Conservation (phyloP, 1,284 basidiomycete species). For the Puccinia sorghi region DNA sequence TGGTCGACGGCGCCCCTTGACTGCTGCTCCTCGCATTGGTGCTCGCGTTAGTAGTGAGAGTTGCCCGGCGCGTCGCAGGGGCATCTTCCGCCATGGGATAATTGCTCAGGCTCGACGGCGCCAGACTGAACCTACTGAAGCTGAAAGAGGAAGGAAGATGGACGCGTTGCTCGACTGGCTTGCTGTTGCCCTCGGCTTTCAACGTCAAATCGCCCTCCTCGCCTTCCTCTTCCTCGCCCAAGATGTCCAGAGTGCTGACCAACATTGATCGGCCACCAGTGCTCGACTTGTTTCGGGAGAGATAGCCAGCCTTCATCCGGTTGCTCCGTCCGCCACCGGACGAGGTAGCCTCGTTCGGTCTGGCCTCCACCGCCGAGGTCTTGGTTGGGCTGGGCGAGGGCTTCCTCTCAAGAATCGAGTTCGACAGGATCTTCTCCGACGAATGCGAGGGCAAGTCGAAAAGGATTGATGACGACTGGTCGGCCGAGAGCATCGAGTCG, state of each 20-base stretch:
- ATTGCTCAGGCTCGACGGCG: background rate
- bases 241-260: slow-evolving; percentile 30
- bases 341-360: slow-evolving; percentile 1
- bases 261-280: background rate
- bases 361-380: background rate
- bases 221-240: slow-evolving; percentile 44
- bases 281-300: slow-evolving; percentile 6
- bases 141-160: slow-evolving; percentile 2
- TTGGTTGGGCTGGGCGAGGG: background rate
- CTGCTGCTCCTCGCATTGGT: background rate
- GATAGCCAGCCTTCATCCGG: slow-evolving; percentile 36
- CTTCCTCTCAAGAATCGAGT: background rate
- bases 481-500: slow-evolving; percentile 25
- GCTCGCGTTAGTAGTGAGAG: background rate
- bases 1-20: background rate
- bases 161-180: background rate
- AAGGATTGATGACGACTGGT: slow-evolving; percentile 9
- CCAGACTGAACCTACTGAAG: slow-evolving; percentile 9
- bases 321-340: slow-evolving; percentile 10
- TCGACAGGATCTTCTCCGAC: slow-evolving; percentile 10
- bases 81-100: background rate
- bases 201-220: slow-evolving; percentile 17
- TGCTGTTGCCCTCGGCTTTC: background rate
- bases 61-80: background rate
- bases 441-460: slow-evolving; percentile 1